Evolutionary conservation across 441 rosid genomes (phyloP), one percentile per base, ranked within the genome.

Genomic region (Mallotus japonicus): DNA sequence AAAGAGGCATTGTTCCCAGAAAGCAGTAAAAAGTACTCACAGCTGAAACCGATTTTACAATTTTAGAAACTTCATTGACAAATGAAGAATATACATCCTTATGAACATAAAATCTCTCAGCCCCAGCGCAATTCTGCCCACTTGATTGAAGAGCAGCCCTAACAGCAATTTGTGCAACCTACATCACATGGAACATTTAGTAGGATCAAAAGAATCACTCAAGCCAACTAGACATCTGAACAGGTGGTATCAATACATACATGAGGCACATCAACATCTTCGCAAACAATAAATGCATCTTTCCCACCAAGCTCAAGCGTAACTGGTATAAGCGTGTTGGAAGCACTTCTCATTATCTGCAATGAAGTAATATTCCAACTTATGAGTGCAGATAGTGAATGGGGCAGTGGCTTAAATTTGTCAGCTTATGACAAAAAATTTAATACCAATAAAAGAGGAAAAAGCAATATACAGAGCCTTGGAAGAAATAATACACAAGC

Each of bases 121-220:
- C 97, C 73, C 99, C 99, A 66, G 99, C 98, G 85, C 99, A 95
- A 76, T 91, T 95, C 87, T 95, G 99, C 68, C 98, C 99, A 65
- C 98, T 88, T 72, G 99, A 95, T 85, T 95, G 98, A 83, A 95
- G 94, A 73, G 85, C 80, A 44, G 90, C 97, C 81, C 99, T 85
- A 62, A 89, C 98, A 69, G 98, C 96, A 82, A 95, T 80, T 91
- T 91, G 98, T 37, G 99, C 97, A 82, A 95, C 96, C 98, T 95
- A 78, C 65, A 78, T 80, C 60, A 61, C 44, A 66, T 53, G 81
- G 32, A 63, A 69, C 17, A 63, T 49, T 28, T 12, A 19, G 47
- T 63, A 24, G 62, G 15, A 40, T 8, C 42, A 65, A 70, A 54
- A n/a, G 16, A 78, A 61, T 44, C 61, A 68, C 53, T 49, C 66